These are phyloP conservation scores for Nephelium lappaceum DNA, from an alignment of 345 rosid genomes.

Conservation along the genomic window DNA sequence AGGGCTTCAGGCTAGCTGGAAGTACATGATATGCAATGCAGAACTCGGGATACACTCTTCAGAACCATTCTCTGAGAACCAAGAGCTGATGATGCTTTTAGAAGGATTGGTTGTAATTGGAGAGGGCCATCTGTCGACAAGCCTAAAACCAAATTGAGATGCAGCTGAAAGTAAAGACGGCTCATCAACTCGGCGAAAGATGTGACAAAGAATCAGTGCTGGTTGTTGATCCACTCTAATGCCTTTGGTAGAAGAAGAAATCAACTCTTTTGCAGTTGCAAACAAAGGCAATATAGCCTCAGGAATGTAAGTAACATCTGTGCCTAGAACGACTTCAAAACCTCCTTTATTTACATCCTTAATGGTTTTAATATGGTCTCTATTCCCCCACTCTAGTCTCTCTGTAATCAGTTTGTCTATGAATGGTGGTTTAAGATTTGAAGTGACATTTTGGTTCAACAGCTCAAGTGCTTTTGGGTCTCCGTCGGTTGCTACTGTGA, in stretches of 20 bases:
- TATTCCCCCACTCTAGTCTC: constrained; percentile 80
- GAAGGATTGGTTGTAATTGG: constrained; percentile 30
- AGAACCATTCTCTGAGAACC: constrained; percentile 50
- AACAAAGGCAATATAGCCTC: constrained; percentile 76
- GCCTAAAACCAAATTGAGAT: constrained; percentile 57
- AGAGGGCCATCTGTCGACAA: constrained; percentile 69
- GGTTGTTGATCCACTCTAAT: constrained; percentile 34
- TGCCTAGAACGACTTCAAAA: constrained; percentile 78
- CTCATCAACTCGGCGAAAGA: constrained; percentile 81
- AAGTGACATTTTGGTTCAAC: constrained; percentile 52
- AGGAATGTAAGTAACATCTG: constrained; percentile 74
- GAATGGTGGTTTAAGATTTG: constrained; percentile 50
- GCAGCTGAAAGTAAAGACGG: constrained; percentile 66
- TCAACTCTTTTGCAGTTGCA: constrained; percentile 69
- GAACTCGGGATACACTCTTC: constrained; percentile 44
- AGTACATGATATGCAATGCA: constrained; percentile 77
- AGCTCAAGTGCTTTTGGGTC: constrained; percentile 63
- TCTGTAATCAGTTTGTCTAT: constrained; percentile 45
- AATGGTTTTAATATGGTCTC: constrained; percentile 53
- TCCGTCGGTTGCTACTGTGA: constrained; percentile 81
- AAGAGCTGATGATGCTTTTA: constrained; percentile 47
- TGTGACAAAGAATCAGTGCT: constrained; percentile 71
- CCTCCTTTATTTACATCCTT: constrained; percentile 46
- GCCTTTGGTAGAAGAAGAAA: constrained; percentile 34
- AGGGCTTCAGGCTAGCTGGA: constrained; percentile 36